Base-by-base conservation (phyloP, 768 basidiomycete genomes). In the Sistotremastrum suecicum region DNA sequence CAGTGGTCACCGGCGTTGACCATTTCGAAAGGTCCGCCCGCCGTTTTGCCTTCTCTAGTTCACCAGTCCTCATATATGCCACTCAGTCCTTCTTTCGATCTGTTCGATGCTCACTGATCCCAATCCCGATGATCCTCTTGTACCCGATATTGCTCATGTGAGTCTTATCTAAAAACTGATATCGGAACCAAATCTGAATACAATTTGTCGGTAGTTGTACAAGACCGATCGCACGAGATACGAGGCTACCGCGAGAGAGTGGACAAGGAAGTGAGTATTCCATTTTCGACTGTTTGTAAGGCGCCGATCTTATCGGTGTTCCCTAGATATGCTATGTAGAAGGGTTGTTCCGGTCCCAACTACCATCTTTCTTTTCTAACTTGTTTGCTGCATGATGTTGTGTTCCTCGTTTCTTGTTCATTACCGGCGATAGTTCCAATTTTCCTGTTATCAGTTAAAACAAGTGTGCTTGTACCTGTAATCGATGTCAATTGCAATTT, bases 41-140 rank as follows among this genome's bases (percentile, higher is more conserved):
- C 34, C 37, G 30, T 34, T 50, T 31, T 42, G 40, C 33, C 28
- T 44, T 36, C 30, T 37, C 36, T 37, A 43, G 39, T 39, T 44
- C 34, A 2, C 6, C 20, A 20, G 41, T 34, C 34, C 34, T 34
- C 7, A 37, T 29, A 48, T 32, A 5, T 20, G 31, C 33, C 39
- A 38, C 32, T 6, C 52, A 97, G 94, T 99, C 37, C 64, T 99
- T 32, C 75, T 98, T 56, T 95, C 92, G 60, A 97, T 99, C 63
- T 98, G 94, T 62, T 99, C 95, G 56, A 92, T 98, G 89, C 67
- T 99, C 59, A 99, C 94, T 42, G 95, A 99, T 63, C 95, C 95
- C 52, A 99, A 98, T 68, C 94, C 94, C 46, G 95, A 99, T 65
- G 95, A 99, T 60, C 95, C 95, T 3, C 72, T 98, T 64, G 94